Evolutionary conservation across 108 stramenopile species (phyloP), one percentile per base, ranked within the genome.

Genomic region (Nitzschia sp.): DNA sequence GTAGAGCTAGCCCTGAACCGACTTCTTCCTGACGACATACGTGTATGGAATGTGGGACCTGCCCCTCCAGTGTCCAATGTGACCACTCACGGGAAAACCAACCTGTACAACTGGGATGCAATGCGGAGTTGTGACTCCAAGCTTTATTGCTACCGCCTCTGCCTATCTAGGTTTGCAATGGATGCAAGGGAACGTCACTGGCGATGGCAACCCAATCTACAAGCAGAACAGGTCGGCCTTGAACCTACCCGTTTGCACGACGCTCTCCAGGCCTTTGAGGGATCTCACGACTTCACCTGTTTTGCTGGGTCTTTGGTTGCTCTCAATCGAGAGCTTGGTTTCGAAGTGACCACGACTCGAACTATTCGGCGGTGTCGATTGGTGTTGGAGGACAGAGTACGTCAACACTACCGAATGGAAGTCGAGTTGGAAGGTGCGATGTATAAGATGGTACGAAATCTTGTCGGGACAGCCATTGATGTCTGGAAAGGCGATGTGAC

Each of bases 401-500:
- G 53, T 40, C 40, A 59, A 6, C 53, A 67, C 52, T 89, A 84
- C 58, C 71, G 89, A 34, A 89, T 93, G 41, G 89, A 93, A 29
- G 75, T 93, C 52, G 44, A 70, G 17, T 57, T 93, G 39, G 63
- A 89, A 24, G 92, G 92, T 39, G 92, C 92, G 12, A 56, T 93
- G 57, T 93, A 93, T 72, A 93, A 91, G 65, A 89, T 89, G 86
- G 86, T 93, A 1, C 78, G 92, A 38, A 93, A 93, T 57, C 83
- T 93, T 83, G 86, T 93, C 6, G 92, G 92, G 9, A 88, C 88
- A 10, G 89, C 87, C 12, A 60, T 90, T 15, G 86, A 90, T 46
- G 87, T 84, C 5, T 81, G 83, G 63, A 60, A 65, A 29, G 85
- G 83, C 0, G 64, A 69, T 7, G 51, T 80, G 34, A 57, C 41